These are phyloP conservation scores for Exophiala sp. DNA, from an alignment of 2,329 filamentous ascomycete genomes.

Conservation along the genomic window DNA sequence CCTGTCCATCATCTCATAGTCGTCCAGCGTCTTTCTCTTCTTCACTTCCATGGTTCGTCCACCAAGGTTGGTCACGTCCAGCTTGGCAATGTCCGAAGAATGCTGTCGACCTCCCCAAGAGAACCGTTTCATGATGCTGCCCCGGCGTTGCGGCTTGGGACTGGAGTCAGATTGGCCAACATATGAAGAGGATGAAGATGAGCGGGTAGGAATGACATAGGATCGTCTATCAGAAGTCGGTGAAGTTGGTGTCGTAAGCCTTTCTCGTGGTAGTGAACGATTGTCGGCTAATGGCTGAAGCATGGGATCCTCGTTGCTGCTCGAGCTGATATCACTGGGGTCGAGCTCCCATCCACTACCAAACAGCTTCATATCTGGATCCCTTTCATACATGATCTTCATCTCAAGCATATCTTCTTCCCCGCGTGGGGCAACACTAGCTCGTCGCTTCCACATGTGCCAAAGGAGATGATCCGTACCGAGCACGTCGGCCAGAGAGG, in stretches of 20 bases:
- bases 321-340: slow-evolving; percentile 13
- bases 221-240: slow-evolving; percentile 15
- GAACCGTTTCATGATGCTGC: slow-evolving; percentile 20
- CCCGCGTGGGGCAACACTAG: slow-evolving; percentile 17
- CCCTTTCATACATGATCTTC: slow-evolving; percentile 22
- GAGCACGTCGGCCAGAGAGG: slow-evolving; percentile 20
- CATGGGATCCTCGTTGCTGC: slow-evolving; percentile 18
- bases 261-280: slow-evolving; percentile 1
- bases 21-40: slow-evolving; percentile 22
- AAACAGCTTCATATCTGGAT: slow-evolving; percentile 24
- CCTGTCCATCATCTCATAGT: slow-evolving; percentile 20
- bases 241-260: slow-evolving; percentile 1
- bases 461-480: slow-evolving; percentile 23
- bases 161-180: slow-evolving; percentile 9
- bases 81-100: slow-evolving; percentile 1
- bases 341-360: slow-evolving; percentile 15
- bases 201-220: slow-evolving; percentile 7
- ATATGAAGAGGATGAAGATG: slow-evolving; percentile 16
- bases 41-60: slow-evolving; percentile 24
- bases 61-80: slow-evolving; percentile 11
- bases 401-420: slow-evolving; percentile 21
- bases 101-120: slow-evolving; percentile 18
- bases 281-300: slow-evolving; percentile 5
- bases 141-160: slow-evolving; percentile 13
- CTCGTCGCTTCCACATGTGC: slow-evolving; percentile 23